phyloP scores from a whole-genome alignment of 306 rosid species.

The Arachis hypogaea region DNA sequence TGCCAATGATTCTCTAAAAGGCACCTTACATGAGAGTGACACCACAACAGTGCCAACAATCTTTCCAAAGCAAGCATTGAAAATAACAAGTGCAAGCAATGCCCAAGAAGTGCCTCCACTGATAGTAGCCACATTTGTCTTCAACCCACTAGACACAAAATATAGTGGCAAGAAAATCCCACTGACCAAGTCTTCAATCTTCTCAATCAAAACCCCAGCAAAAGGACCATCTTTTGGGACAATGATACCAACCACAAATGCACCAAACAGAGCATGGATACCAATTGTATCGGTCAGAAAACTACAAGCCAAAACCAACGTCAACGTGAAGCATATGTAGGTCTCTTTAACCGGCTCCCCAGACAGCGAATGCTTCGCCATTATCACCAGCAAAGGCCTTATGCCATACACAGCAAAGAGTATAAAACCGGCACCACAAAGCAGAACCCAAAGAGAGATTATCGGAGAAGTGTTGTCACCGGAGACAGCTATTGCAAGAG shows the following conservation, averaged over 20 bases:
- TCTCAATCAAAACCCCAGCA: slow-evolving; percentile 66
- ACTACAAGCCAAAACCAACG: slow-evolving; percentile 63
- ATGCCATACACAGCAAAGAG: slow-evolving; percentile 43
- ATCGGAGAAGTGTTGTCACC: slow-evolving; percentile 53
- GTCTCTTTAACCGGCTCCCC: slow-evolving; percentile 80
- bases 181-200: slow-evolving; percentile 67
- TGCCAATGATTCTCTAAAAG: slow-evolving; percentile 60
- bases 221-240: slow-evolving; percentile 78
- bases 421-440: slow-evolving; percentile 49
- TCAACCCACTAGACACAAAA: slow-evolving; percentile 73
- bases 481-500: slow-evolving; percentile 70
- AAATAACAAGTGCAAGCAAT: slow-evolving; percentile 56
- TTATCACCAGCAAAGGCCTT: slow-evolving; percentile 46
- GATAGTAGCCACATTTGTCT: slow-evolving; percentile 71
- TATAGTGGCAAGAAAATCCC: slow-evolving; percentile 68
- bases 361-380: slow-evolving; percentile 60
- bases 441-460: slow-evolving; percentile 65
- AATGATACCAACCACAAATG: slow-evolving; percentile 64
- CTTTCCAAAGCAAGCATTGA: slow-evolving; percentile 74
- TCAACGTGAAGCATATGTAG: slow-evolving; percentile 58
- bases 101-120: slow-evolving; percentile 69
- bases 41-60: slow-evolving; percentile 57
- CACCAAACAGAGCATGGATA: slow-evolving; percentile 77
- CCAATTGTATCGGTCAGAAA: slow-evolving; percentile 71
- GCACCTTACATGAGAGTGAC: slow-evolving; percentile 48